These are phyloP conservation scores for Penicillium sp. DNA, from an alignment of 2,329 filamentous ascomycete genomes.

Conservation along the genomic window DNA sequence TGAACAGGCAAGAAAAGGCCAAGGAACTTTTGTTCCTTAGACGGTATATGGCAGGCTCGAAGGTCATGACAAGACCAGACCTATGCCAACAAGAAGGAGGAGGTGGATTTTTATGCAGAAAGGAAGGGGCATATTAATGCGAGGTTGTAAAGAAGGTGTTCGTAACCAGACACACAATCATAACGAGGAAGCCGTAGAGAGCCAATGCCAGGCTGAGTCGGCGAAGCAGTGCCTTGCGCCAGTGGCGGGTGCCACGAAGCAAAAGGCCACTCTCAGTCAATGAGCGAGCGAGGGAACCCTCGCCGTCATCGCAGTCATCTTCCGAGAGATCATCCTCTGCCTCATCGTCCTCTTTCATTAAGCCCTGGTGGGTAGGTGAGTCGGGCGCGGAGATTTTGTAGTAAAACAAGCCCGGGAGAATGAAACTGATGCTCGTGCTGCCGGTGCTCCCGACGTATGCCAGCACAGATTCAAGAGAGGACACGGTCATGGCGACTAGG, in stretches of 20 bases:
- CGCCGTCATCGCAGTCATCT: slow-evolving; percentile 32
- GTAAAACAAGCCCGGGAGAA: slow-evolving; percentile 92
- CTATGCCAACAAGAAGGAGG: background rate
- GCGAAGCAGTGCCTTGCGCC: slow-evolving; percentile 62
- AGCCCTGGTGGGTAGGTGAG: slow-evolving; percentile 76
- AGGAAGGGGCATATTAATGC: slow-evolving; percentile 47
- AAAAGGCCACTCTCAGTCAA: slow-evolving; percentile 57
- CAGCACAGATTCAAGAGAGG: slow-evolving; percentile 82
- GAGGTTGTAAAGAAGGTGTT: slow-evolving; percentile 75
- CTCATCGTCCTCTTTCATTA: slow-evolving; percentile 87
- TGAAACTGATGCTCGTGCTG: slow-evolving; percentile 94
- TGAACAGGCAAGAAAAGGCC: background rate
- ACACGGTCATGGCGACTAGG: slow-evolving; percentile 84
- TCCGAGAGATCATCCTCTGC: slow-evolving; percentile 54
- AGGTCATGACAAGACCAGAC: background rate
- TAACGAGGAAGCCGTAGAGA: slow-evolving; percentile 80
- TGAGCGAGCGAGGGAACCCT: slow-evolving; percentile 39
- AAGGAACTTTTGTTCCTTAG: background rate
- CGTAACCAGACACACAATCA: slow-evolving; percentile 81
- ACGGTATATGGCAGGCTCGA: background rate
- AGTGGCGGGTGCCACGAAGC: slow-evolving; percentile 62
- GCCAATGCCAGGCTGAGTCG: slow-evolving; percentile 72
- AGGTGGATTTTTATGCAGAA: background rate
- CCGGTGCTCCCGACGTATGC: slow-evolving; percentile 95
- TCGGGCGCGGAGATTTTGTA: slow-evolving; percentile 96